These are phyloP conservation scores for Aureobasidium zeae DNA, from an alignment of 2,329 filamentous ascomycete genomes.

Conservation along the genomic window DNA sequence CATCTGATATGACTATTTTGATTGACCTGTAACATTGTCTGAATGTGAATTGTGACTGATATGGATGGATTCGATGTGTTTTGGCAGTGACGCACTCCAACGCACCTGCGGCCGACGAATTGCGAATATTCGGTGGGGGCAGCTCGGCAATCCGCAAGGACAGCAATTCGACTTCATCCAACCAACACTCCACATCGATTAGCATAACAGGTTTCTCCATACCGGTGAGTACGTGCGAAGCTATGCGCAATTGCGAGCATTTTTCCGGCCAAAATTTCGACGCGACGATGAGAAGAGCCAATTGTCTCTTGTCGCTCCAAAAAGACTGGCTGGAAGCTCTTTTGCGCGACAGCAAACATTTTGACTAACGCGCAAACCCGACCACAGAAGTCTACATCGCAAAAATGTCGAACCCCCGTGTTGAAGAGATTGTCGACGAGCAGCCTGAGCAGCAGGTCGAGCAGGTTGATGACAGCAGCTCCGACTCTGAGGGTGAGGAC, in stretches of 20 bases:
- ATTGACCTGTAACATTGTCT: conserved; percentile 8
- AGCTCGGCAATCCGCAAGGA: conserved; percentile 11
- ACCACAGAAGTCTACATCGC: conserved; percentile 18
- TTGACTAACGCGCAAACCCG: conserved; percentile 10
- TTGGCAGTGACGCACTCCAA: conserved; percentile 8
- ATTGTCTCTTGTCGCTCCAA: no score
- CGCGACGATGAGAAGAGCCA: no score
- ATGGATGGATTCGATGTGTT: background rate
- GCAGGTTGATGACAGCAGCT: conserved; percentile 64
- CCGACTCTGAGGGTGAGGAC: conserved; percentile 65
- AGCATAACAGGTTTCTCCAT: conserved; percentile 8
- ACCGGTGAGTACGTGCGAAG: conserved; percentile 10
- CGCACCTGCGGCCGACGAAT: background rate
- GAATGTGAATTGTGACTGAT: conserved; percentile 3
- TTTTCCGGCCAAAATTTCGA: background rate
- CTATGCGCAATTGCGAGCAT: conserved; percentile 6
- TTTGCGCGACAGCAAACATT: conserved; percentile 1
- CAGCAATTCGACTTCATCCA: conserved; percentile 6
- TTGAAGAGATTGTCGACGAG: conserved; percentile 94
- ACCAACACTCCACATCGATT: background rate
- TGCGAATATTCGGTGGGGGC: no score
- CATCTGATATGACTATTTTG: background rate
- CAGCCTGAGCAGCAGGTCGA: conserved; percentile 69
- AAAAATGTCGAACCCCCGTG: conserved; percentile 92
- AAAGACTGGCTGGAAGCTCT: conserved; percentile 5